phyloP scores from a whole-genome alignment of 306 rosid species.

The Hylodesmum podocarpum region DNA sequence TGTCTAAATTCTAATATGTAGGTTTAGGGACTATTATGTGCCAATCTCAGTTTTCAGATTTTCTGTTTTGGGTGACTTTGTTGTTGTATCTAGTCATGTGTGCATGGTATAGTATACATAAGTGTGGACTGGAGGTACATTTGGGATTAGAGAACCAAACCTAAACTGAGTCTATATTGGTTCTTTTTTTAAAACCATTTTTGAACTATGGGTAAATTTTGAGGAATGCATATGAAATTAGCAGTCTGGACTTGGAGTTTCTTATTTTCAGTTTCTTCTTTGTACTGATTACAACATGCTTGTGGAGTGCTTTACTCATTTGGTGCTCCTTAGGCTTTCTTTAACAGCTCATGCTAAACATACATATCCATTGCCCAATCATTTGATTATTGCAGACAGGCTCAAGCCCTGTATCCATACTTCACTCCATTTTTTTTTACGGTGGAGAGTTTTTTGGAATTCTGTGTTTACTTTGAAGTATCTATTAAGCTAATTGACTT shows the following conservation, averaged over 20 bases:
- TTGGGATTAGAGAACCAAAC: conserved; percentile 16
- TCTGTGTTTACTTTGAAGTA: conserved; percentile 1
- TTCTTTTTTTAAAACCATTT: neutral
- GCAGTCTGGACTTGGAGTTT: neutral
- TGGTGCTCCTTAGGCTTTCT: neutral
- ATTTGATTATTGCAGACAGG: conserved; percentile 3
- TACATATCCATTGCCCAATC: neutral
- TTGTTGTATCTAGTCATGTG: neutral
- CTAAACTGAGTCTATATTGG: neutral
- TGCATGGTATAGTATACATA: neutral
- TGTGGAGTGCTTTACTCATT: neutral
- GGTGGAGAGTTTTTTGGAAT: conserved; percentile 2
- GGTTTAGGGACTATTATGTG: neutral
- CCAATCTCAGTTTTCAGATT: neutral
- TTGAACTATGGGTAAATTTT: neutral
- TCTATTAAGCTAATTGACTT: conserved; percentile 6
- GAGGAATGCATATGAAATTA: conserved; percentile 16
- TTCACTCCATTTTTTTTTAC: neutral
- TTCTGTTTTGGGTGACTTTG: neutral
- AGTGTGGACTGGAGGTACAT: neutral
- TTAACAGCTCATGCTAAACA: conserved; percentile 17
- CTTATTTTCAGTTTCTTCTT: neutral
- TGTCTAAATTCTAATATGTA: neutral
- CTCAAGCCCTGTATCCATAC: conserved; percentile 12
- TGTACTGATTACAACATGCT: neutral